A percentile compares a stretch with the other conserved stretches of the same genome.
Conservation (phyloP, 768 basidiomycete species). For the Calocybe gangraenosa region DNA sequence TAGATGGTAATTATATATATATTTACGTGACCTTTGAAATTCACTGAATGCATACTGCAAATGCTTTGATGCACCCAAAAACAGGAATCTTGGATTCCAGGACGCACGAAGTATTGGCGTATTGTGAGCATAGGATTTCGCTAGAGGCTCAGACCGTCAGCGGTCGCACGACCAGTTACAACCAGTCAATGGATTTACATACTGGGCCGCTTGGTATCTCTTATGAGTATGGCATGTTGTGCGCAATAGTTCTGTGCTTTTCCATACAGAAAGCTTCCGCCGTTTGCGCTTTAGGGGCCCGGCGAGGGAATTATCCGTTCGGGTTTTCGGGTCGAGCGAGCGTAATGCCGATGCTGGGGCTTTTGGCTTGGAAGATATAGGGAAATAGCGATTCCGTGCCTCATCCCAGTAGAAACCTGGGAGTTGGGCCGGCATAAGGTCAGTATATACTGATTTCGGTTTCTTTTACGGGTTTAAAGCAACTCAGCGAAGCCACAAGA, state of each 20-base stretch:
- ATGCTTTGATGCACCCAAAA: slow-evolving; percentile 38
- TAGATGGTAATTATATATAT: slow-evolving; percentile 17
- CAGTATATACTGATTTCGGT: too few relatives aligned
- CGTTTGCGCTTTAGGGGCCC: slow-evolving; percentile 13
- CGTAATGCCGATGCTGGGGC: slow-evolving; percentile 8
- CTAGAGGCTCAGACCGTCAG: slow-evolving; percentile 25
- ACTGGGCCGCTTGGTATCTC: slow-evolving; percentile 18
- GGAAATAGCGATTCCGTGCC: slow-evolving; percentile 52
- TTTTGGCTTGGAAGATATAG: slow-evolving; percentile 38
- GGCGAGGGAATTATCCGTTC: background rate
- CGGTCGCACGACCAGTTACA: background rate
- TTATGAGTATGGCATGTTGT: slow-evolving; percentile 7
- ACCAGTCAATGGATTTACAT: slow-evolving; percentile 1
- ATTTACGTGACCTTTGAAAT: background rate
- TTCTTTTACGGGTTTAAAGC: background rate
- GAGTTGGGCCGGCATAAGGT: slow-evolving; percentile 41
- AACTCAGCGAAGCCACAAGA: too few relatives aligned
- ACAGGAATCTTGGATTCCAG: slow-evolving; percentile 26
- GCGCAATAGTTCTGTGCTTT: slow-evolving; percentile 12
- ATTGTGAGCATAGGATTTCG: slow-evolving; percentile 35
- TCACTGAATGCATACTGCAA: slow-evolving; percentile 33
- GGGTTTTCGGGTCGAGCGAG: background rate
- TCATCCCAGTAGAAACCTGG: slow-evolving; percentile 59
- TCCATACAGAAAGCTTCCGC: slow-evolving; percentile 15
- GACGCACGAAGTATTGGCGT: slow-evolving; percentile 31